Evolutionary conservation across 805 yeast genomes (phyloP), one percentile per base, ranked within the genome.

Genomic region (Sugiyamaella lignohabitans): DNA sequence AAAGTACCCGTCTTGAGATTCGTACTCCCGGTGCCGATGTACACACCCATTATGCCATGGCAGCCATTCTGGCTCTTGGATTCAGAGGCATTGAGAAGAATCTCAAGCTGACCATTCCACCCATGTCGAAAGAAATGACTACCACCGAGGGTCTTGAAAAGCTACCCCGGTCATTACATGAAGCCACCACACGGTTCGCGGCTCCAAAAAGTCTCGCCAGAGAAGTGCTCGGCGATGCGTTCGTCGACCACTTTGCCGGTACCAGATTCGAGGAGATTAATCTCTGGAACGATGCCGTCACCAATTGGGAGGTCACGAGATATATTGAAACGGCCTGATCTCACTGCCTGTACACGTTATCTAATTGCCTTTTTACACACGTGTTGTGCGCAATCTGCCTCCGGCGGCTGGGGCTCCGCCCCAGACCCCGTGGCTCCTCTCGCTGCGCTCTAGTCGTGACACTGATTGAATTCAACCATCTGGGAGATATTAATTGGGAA

Each of bases 21-120:
- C 51, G 67, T 29, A 61, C 64, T 20, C 67, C 67, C 2, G 67
- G 67, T 17, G 67, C 67, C n/a, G 67, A 63, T 43, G 59, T 63
- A 8, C 55, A 61, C 35, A 53, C 61, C n/a, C 66, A 63, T 44
- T 62, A 58, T 46, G 67, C 67, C 18, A 51, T 63, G 43, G 55
- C 65, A 2, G 66, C 66, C 11, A 55, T 63, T 23, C 52, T 58
- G 35, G 67, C 63, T 3, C 52, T 60, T 16, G 67, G 67, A 5
- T 46, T 53, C 30, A 47, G 62, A 18, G 67, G 67, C 10, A 60
- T 63, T 32, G 46, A 52, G 22, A 50, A 56, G 32, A 56, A 57
- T 44, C 43, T 58, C 14, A 38, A 29, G 17, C 58, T 62, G 16
- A 53, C 50, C 1, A 41, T 50, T 10, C 59, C 65, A 4, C 67